Conservation (phyloP, 331 rosid species). For the Acacia concinna region DNA sequence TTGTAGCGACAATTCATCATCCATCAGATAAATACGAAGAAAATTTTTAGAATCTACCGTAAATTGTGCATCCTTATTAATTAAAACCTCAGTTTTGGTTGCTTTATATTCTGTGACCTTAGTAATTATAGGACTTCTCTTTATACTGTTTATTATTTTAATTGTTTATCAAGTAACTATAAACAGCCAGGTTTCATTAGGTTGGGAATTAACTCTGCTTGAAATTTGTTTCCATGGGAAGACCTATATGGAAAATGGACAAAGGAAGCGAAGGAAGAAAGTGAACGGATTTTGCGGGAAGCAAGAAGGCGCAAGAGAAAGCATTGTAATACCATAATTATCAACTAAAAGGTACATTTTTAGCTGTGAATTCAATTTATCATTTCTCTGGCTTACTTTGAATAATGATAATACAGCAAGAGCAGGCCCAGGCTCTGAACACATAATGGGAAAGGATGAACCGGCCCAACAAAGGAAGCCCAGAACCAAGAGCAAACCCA, state of each 20-base stretch:
- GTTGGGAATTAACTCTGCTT: slow-evolving; percentile 33
- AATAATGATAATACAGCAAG: not conserved
- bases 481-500: slow-evolving; percentile 7
- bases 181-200: not conserved
- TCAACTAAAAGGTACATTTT: slow-evolving; percentile 61
- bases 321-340: slow-evolving; percentile 54
- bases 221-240: slow-evolving; percentile 32
- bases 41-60: not conserved
- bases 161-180: not conserved
- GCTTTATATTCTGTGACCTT: not conserved
- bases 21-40: not conserved
- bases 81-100: not conserved
- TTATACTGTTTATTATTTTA: not conserved
- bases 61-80: not conserved
- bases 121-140: not conserved
- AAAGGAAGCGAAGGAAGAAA: slow-evolving; percentile 70
- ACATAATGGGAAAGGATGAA: not conserved
- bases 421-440: slow-evolving; percentile 2
- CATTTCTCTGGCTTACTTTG: not conserved
- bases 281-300: slow-evolving; percentile 64
- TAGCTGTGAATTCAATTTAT: slow-evolving; percentile 7
- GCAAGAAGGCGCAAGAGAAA: slow-evolving; percentile 92
- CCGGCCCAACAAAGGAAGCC: slow-evolving; percentile 4
- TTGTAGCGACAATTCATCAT: not conserved
- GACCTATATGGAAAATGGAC: slow-evolving; percentile 42